A percentile compares a stretch with the other conserved stretches of the same genome.
Conservation (phyloP, 371 early-diverging fungal species). For the Blyttiomyces sp. region DNA sequence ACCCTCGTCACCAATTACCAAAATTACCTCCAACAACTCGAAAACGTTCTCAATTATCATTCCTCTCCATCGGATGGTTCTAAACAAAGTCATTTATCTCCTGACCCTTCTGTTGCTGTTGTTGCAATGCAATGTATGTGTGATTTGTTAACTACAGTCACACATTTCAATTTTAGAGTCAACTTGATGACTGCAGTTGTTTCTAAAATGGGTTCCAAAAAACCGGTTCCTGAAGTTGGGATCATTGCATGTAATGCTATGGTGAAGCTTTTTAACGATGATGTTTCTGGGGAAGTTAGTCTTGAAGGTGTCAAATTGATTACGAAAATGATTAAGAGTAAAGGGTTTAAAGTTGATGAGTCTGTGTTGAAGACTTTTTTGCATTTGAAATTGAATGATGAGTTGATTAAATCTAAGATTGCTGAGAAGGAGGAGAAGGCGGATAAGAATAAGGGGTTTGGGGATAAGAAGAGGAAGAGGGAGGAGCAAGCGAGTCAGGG, state of each 20-base stretch:
- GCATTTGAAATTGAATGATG: constrained; percentile 74
- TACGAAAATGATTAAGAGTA: constrained; percentile 77
- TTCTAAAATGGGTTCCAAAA: constrained; percentile 35
- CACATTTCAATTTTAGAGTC: constrained; percentile 90
- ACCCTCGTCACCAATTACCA: constrained; percentile 77
- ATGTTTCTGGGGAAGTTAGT: constrained; percentile 81
- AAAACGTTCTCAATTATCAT: constrained; percentile 15
- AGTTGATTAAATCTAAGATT: constrained; percentile 44
- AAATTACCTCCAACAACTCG: constrained; percentile 72
- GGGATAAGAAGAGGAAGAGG: constrained; percentile 43
- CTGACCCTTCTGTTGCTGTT: constrained; percentile 20
- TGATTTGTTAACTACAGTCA: constrained; percentile 65
- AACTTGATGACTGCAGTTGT: constrained; percentile 79
- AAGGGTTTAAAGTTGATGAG: constrained; percentile 64
- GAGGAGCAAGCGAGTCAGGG: constrained; percentile 61
- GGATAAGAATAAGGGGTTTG: constrained; percentile 12
- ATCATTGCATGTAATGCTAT: constrained; percentile 73
- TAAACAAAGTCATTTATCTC: not conserved
- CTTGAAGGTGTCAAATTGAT: constrained; percentile 81
- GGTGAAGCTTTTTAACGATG: constrained; percentile 71
- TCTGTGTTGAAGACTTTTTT: constrained; percentile 67
- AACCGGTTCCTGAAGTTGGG: constrained; percentile 45
- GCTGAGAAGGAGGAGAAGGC: constrained; percentile 3
- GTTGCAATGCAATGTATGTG: constrained; percentile 65
- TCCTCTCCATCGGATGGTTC: not conserved